Evolutionary conservation across 2,329 filamentous ascomycete species (phyloP).

Genomic region (Leptosphaerulina australis): DNA sequence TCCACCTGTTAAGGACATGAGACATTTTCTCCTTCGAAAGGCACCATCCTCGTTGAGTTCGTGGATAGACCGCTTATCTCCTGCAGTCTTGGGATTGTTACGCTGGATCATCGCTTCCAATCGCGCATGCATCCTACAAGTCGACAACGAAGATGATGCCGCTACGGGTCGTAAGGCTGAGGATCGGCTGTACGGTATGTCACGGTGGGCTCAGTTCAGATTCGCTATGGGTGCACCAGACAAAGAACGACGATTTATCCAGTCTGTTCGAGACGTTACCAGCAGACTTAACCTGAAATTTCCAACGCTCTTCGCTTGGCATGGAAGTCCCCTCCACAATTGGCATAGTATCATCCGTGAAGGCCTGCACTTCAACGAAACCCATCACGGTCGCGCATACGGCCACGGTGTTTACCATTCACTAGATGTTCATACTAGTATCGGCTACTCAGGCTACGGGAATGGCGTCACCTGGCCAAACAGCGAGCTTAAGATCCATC

Average conservation of each 20-base stretch:
- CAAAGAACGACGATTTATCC: conserved; percentile 77
- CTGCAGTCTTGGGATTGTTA: conserved; percentile 70
- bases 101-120: conserved; percentile 93
- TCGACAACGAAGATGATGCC: conserved; percentile 55
- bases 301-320: conserved; percentile 84
- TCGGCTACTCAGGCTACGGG: conserved; percentile 52
- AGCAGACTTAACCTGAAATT: conserved; percentile 52
- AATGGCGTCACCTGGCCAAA: conserved; percentile 63
- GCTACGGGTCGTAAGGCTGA: conserved; percentile 44
- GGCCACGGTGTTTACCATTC: conserved; percentile 87
- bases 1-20: conserved; percentile 67
- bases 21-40: conserved; percentile 53
- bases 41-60: conserved; percentile 49
- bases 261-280: conserved; percentile 61
- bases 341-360: conserved; percentile 91
- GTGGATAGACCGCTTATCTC: conserved; percentile 67
- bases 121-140: conserved; percentile 81
- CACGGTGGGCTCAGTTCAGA: conserved; percentile 77
- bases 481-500: conserved; percentile 65
- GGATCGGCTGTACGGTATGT: conserved; percentile 67
- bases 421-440: conserved; percentile 62
- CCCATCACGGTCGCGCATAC: conserved; percentile 69
- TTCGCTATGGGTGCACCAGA: conserved; percentile 91
- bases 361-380: conserved; percentile 74
- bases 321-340: conserved; percentile 76